Conservation (phyloP, 2,329 filamentous ascomycete species). For the Aspergillus latus region DNA sequence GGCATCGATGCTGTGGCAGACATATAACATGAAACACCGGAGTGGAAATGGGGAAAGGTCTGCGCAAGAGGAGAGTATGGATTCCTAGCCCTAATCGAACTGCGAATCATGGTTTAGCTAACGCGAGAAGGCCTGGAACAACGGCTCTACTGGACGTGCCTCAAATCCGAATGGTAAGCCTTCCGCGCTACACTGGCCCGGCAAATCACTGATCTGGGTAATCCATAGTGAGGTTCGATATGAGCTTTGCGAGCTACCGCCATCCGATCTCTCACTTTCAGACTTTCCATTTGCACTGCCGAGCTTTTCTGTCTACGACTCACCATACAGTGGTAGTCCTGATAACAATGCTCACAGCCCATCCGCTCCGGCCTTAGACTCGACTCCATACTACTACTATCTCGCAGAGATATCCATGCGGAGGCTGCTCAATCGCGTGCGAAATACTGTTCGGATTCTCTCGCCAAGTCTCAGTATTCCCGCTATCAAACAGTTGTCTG, state of each 20-base stretch:
- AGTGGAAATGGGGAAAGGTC: slow-evolving; percentile 21
- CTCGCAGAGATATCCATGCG: slow-evolving; percentile 28
- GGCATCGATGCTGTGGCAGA: slow-evolving; percentile 28
- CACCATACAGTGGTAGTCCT: slow-evolving; percentile 15
- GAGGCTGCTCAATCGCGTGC: slow-evolving; percentile 35
- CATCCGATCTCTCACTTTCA: slow-evolving; percentile 26
- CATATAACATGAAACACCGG: slow-evolving; percentile 26
- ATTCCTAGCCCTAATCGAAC: neutral
- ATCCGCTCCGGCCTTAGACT: slow-evolving; percentile 20
- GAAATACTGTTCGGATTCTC: slow-evolving; percentile 24
- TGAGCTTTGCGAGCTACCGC: slow-evolving; percentile 26
- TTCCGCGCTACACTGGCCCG: neutral
- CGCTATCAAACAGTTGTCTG: slow-evolving; percentile 18
- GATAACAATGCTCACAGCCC: slow-evolving; percentile 15
- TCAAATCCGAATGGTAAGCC: slow-evolving; percentile 27
- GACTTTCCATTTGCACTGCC: slow-evolving; percentile 28
- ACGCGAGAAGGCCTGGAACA: slow-evolving; percentile 23
- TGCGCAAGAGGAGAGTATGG: slow-evolving; percentile 26
- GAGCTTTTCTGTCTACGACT: slow-evolving; percentile 22
- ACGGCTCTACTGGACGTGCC: slow-evolving; percentile 28
- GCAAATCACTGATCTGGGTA: neutral
- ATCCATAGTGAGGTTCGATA: slow-evolving; percentile 25
- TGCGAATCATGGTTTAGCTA: neutral
- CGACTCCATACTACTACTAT: slow-evolving; percentile 27
- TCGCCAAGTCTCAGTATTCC: slow-evolving; percentile 19